phyloP scores from a whole-genome alignment of 2,329 filamentous ascomycete species.

The Aureobasidium sp. region DNA sequence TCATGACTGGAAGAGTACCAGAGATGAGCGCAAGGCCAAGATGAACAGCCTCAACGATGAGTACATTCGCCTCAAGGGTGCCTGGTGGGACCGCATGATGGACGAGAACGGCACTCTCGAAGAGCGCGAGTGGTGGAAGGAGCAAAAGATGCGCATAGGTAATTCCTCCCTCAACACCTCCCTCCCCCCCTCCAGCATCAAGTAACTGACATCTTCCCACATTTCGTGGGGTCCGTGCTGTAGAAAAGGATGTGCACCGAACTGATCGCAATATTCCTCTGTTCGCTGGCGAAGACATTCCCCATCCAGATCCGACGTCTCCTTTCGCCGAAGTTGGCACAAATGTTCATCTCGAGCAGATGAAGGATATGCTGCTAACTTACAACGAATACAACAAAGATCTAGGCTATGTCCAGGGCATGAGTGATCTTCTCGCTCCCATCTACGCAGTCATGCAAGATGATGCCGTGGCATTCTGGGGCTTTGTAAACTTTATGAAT shows the following conservation, averaged over 20 bases:
- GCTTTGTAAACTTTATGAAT: slow-evolving; percentile 91
- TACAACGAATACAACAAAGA: slow-evolving; percentile 98
- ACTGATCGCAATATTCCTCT: slow-evolving; percentile 93
- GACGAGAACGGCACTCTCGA: slow-evolving; percentile 73
- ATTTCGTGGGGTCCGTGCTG: slow-evolving; percentile 44
- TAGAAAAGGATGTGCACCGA: slow-evolving; percentile 97
- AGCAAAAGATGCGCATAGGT: slow-evolving; percentile 91
- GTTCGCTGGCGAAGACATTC: slow-evolving; percentile 91
- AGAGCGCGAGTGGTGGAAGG: slow-evolving; percentile 90
- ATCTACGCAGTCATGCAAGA: slow-evolving; percentile 98
- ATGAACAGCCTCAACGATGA: slow-evolving; percentile 82
- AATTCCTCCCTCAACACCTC: slow-evolving; percentile 32
- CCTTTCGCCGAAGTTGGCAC: slow-evolving; percentile 89
- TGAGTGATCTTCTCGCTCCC: slow-evolving; percentile 92
- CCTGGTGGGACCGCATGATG: slow-evolving; percentile 92
- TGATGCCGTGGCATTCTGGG: slow-evolving; percentile 95
- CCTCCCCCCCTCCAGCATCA: background rate
- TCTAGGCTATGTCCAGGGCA: slow-evolving; percentile 94
- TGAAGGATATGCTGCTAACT: slow-evolving; percentile 98
- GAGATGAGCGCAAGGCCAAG: slow-evolving; percentile 73
- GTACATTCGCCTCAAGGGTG: slow-evolving; percentile 85
- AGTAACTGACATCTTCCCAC: slow-evolving; percentile 38
- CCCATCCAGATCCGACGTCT: slow-evolving; percentile 91
- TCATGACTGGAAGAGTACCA: slow-evolving; percentile 85
- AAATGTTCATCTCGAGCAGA: slow-evolving; percentile 95